Evolutionary conservation across 768 basidiomycete species (phyloP).

Genomic region (Suillus subluteus): DNA sequence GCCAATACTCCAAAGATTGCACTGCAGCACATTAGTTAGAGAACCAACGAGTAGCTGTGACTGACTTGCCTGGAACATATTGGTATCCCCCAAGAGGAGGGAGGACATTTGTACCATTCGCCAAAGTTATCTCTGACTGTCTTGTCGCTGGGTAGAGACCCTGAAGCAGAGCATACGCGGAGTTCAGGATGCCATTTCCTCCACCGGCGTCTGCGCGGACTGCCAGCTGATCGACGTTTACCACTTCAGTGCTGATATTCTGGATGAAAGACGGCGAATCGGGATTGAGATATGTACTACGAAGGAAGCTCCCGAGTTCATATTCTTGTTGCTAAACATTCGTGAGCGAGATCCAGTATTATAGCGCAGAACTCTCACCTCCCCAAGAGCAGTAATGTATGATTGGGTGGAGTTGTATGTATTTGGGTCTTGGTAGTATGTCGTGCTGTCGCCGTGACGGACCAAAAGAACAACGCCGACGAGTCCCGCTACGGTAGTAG

Average conservation of each 20-base stretch:
- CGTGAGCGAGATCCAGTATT: neutral
- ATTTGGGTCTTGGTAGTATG: conserved; percentile 67
- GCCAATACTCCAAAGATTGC: conserved; percentile 58
- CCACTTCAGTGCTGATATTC: neutral
- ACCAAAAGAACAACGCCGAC: conserved; percentile 72
- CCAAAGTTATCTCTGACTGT: conserved; percentile 22
- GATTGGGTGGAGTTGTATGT: conserved; percentile 60
- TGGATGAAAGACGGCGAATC: neutral
- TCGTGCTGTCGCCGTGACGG: conserved; percentile 71
- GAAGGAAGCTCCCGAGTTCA: conserved; percentile 59
- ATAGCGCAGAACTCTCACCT: conserved; percentile 39
- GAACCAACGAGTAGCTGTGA: conserved; percentile 15
- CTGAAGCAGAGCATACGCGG: conserved; percentile 15
- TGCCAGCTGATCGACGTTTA: neutral
- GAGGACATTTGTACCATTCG: conserved; percentile 19
- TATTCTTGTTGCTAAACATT: conserved; percentile 59
- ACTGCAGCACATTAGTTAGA: conserved; percentile 78
- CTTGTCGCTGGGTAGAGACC: conserved; percentile 18
- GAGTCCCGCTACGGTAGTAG: conserved; percentile 27
- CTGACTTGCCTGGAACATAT: conserved; percentile 22
- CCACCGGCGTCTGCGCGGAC: neutral
- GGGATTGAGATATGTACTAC: neutral
- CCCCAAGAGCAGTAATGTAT: conserved; percentile 69
- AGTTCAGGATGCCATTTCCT: neutral
- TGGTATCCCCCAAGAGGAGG: conserved; percentile 22